A percentile compares a stretch with the other conserved stretches of the same genome.
phyloP scores from a whole-genome alignment of 371 early-diverging fungal species.

The Mortierella sp. region DNA sequence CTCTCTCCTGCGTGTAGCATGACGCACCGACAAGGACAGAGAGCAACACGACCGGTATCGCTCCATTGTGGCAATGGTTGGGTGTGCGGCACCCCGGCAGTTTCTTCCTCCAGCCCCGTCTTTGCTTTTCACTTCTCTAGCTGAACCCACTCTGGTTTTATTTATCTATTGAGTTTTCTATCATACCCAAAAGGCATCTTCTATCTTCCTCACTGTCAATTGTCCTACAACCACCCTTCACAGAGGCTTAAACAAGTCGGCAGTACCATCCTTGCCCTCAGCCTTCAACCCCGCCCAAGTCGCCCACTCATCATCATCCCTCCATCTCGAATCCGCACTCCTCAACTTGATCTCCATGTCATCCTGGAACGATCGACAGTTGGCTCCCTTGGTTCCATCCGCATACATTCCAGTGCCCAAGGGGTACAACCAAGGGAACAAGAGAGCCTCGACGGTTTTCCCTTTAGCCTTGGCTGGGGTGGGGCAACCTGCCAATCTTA shows the following conservation, averaged over 20 bases:
- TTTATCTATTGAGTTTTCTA: not conserved
- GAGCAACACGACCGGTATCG: not conserved
- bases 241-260: conserved; percentile 38
- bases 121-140: not conserved
- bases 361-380: conserved; percentile 37
- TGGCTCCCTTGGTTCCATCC: conserved; percentile 39
- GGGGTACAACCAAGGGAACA: conserved; percentile 49
- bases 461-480: conserved; percentile 49
- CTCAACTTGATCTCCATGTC: conserved; percentile 54
- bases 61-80: not conserved
- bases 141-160: conserved; percentile 1
- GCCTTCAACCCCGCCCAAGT: conserved; percentile 46
- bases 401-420: conserved; percentile 43
- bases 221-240: not conserved
- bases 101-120: not conserved
- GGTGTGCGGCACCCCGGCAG: not conserved
- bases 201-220: not conserved
- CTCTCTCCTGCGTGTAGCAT: not conserved
- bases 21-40: not conserved
- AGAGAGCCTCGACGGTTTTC: conserved; percentile 36
- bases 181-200: not conserved
- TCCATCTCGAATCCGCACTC: conserved; percentile 43
- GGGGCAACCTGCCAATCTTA: conserved; percentile 37
- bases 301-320: conserved; percentile 49
- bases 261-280: conserved; percentile 45